Evolutionary conservation across 2,329 filamentous ascomycete genomes (phyloP), one percentile per base, ranked within the genome.

Genomic region (Diaporthe helianthi): DNA sequence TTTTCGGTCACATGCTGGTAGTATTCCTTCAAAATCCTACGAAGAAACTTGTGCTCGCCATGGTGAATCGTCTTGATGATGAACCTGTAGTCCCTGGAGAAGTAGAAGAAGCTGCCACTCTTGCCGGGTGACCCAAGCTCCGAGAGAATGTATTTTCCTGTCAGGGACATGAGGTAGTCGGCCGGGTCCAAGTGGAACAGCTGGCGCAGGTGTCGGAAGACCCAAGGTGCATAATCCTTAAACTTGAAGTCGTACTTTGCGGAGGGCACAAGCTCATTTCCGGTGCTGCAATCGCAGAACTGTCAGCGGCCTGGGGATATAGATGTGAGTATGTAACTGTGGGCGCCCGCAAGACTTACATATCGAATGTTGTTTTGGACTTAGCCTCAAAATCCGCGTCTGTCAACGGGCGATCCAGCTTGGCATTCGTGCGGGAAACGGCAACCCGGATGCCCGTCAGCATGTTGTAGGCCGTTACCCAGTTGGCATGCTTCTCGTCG

Each of bases 191-290:
- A 88, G 75, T 92, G 90, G 83, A 99, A 99, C 72, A 91, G 92
- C 60, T 89, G 85, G 73, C 96, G 92, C 52, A 99, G 86, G 81
- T 94, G 93, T 76, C 96, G 93, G 82, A 99, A 99, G 70, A 99
- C 96, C 94, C 95, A 98, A 69, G 96, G 96, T n/a, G 95, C 95
- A 80, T 99, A 99, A 82, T 99, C 96, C 83, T 99, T 99, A 86
- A 99, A 99, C 81, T 99, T 99, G 89, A 99, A 99, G 83, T 99
- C 96, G 84, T 99, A 99, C 82, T 99, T 98, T 74, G 96, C 94
- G 72, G 95, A 98, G 26, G 96, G 96, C 6, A 97, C 97, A 79
- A 99, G 85, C 83, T 99, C 96, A 79, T 98, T 98, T 73, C 96
- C 96, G 73, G 94, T 97, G 78, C 92, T 94, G 76, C 69, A 51